These are phyloP conservation scores for Penicillium pancosmium DNA, from an alignment of 495 filamentous ascomycete genomes.

Conservation along the genomic window DNA sequence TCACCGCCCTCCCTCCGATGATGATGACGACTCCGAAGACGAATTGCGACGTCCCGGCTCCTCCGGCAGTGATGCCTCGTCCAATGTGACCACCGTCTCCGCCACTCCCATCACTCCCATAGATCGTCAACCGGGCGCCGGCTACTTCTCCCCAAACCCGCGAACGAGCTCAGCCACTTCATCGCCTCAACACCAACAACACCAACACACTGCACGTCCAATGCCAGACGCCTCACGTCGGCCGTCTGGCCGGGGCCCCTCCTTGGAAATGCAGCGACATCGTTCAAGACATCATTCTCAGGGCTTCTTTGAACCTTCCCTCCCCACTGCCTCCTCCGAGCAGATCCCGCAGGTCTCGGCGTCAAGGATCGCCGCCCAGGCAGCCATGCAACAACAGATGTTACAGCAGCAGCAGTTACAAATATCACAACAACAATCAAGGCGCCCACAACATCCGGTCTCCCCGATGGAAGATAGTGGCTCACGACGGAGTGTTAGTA, in stretches of 20 bases:
- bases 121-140: constrained; percentile 21
- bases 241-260: constrained; percentile 44
- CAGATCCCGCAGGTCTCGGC: constrained; percentile 63
- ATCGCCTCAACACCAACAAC: constrained; percentile 32
- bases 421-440: not conserved
- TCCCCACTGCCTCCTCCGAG: constrained; percentile 67
- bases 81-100: constrained; percentile 53
- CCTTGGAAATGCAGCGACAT: constrained; percentile 43
- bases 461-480: constrained; percentile 48
- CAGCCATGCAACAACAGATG: constrained; percentile 71
- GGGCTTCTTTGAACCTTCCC: constrained; percentile 85
- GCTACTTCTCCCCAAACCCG: constrained; percentile 41
- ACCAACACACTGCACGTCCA: constrained; percentile 27
- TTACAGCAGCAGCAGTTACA: constrained; percentile 1
- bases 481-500: constrained; percentile 43
- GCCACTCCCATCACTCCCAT: constrained; percentile 32
- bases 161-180: constrained; percentile 37
- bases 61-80: constrained; percentile 58
- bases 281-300: constrained; percentile 71
- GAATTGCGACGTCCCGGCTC: constrained; percentile 46
- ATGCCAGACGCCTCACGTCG: constrained; percentile 47
- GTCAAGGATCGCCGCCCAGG: constrained; percentile 88
- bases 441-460: constrained; percentile 24
- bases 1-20: constrained; percentile 24
- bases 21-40: constrained; percentile 38